phyloP scores from a whole-genome alignment of 2,329 filamentous ascomycete species.

The Verticillium dahliae region DNA sequence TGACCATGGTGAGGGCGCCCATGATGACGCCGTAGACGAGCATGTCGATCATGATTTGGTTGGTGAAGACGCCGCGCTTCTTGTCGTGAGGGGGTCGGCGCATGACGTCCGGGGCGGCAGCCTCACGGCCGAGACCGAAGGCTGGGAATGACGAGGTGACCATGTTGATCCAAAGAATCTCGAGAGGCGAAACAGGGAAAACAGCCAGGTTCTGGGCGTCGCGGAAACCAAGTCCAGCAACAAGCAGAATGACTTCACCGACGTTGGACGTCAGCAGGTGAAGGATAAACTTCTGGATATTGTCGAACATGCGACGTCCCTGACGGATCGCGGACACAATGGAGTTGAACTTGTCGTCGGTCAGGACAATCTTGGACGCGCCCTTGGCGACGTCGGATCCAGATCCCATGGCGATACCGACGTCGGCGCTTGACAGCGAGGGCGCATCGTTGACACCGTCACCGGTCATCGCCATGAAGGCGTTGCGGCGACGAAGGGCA shows the following conservation, averaged over 20 bases:
- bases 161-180: constrained; percentile 95
- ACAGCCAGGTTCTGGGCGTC: constrained; percentile 67
- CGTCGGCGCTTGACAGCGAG: constrained; percentile 72
- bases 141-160: constrained; percentile 82
- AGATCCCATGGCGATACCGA: constrained; percentile 87
- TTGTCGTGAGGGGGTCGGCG: constrained; percentile 69
- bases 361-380: constrained; percentile 74
- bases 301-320: constrained; percentile 79
- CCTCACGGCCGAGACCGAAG: constrained; percentile 79
- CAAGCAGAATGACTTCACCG: constrained; percentile 73
- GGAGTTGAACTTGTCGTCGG: constrained; percentile 82
- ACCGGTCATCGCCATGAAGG: constrained; percentile 81
- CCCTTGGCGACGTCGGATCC: constrained; percentile 83
- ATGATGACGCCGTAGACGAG: constrained; percentile 73
- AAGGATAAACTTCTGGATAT: constrained; percentile 82
- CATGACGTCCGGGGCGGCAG: constrained; percentile 71
- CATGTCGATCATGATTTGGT: constrained; percentile 73
- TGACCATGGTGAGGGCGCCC: constrained; percentile 58
- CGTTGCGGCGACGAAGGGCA: constrained; percentile 68
- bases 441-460: constrained; percentile 86
- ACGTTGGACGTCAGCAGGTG: constrained; percentile 77
- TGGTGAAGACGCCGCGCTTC: constrained; percentile 65
- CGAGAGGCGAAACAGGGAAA: constrained; percentile 77
- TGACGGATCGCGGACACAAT: constrained; percentile 80
- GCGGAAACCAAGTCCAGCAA: constrained; percentile 77